phyloP scores from a whole-genome alignment of 148 eudicot genomes.

The Polygonum maritimum region DNA sequence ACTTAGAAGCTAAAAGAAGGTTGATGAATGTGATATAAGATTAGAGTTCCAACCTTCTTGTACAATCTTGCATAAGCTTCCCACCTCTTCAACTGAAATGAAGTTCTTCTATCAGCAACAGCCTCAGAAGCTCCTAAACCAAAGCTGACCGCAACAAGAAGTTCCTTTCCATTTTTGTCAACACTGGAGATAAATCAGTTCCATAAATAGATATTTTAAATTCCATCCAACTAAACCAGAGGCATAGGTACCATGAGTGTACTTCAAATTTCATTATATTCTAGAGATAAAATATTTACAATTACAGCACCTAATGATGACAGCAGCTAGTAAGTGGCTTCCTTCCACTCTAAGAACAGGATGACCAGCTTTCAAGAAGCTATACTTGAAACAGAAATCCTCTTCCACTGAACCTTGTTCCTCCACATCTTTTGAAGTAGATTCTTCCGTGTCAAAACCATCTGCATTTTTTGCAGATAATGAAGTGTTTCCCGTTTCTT shows the following conservation, averaged over 20 bases:
- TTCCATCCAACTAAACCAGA: not conserved
- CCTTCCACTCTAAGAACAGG: constrained; percentile 89
- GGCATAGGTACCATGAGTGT: not conserved
- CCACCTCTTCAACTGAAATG: constrained; percentile 72
- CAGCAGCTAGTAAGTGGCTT: constrained; percentile 92
- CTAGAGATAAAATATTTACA: too few relatives aligned
- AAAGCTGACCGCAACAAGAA: constrained; percentile 91
- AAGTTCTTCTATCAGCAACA: constrained; percentile 77
- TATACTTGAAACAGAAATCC: constrained; percentile 37
- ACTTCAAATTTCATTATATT: too few relatives aligned
- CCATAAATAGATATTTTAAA: constrained; percentile 9
- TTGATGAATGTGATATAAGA: not conserved
- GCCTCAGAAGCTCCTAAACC: constrained; percentile 79
- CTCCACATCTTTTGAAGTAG: constrained; percentile 37
- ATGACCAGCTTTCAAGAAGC: constrained; percentile 63
- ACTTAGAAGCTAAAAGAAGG: not conserved
- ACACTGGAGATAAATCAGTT: constrained; percentile 51
- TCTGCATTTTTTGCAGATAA: constrained; percentile 25
- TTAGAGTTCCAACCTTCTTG: constrained; percentile 56
- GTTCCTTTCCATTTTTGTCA: constrained; percentile 69
- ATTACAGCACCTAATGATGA: constrained; percentile 50
- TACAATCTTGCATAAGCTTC: constrained; percentile 84
- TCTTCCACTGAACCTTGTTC: constrained; percentile 37
- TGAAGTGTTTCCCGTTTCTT: constrained; percentile 54
- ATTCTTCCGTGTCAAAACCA: constrained; percentile 31